Conservation (phyloP, 1,139 yeast genomes). For the Candida dubliniensis region DNA sequence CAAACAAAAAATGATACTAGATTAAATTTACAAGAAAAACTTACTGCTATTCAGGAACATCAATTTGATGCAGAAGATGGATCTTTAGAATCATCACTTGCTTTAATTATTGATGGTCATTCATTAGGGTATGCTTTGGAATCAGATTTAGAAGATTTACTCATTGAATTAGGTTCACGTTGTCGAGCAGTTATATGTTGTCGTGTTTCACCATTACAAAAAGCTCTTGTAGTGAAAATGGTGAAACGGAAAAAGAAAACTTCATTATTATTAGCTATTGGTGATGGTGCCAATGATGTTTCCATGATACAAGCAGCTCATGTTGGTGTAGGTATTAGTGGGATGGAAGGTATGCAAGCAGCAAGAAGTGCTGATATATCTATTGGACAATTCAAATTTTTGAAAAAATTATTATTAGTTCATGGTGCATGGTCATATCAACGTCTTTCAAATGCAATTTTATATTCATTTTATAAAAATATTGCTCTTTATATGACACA, state of each 20-base stretch:
- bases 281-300: slow-evolving; percentile 98
- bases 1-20: slow-evolving; percentile 73
- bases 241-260: slow-evolving; percentile 61
- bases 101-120: slow-evolving; percentile 91
- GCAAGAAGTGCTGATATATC: slow-evolving; percentile 98
- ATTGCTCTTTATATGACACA: slow-evolving; percentile 96
- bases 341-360: slow-evolving; percentile 99
- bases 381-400: slow-evolving; percentile 89
- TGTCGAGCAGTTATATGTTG: slow-evolving; percentile 95
- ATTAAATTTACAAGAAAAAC: slow-evolving; percentile 69
- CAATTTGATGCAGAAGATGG: slow-evolving; percentile 61
- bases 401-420: slow-evolving; percentile 79
- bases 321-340: slow-evolving; percentile 97
- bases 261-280: slow-evolving; percentile 84
- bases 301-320: slow-evolving; percentile 99
- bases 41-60: slow-evolving; percentile 71
- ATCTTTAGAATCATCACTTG: slow-evolving; percentile 67
- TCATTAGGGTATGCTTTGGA: slow-evolving; percentile 86
- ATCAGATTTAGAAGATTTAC: slow-evolving; percentile 71
- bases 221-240: slow-evolving; percentile 91
- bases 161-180: slow-evolving; percentile 75
- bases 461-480: slow-evolving; percentile 94
- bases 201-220: slow-evolving; percentile 96
- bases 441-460: slow-evolving; percentile 85
- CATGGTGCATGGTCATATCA: slow-evolving; percentile 99